phyloP scores from a whole-genome alignment of 2,329 filamentous ascomycete genomes.

The Dothistroma pini region DNA sequence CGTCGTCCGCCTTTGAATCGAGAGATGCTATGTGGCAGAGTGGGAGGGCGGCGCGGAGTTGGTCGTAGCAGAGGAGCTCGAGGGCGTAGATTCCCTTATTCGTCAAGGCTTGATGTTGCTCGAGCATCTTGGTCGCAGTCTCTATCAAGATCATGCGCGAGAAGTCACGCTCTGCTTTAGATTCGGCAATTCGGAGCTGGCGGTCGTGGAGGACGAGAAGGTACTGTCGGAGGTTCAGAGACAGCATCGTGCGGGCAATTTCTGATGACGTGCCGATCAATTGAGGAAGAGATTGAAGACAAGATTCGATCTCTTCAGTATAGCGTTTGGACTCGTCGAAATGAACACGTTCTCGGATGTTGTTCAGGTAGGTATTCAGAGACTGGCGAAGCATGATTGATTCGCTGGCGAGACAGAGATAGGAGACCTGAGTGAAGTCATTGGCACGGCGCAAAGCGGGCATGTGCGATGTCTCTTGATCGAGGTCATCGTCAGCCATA shows the following conservation, averaged over 20 bases:
- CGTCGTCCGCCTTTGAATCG: slow-evolving; percentile 24
- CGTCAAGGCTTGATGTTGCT: slow-evolving; percentile 25
- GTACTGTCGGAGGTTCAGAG: slow-evolving; percentile 33
- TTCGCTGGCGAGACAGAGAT: slow-evolving; percentile 24
- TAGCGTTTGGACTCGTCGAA: slow-evolving; percentile 34
- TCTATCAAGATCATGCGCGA: slow-evolving; percentile 31
- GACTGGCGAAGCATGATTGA: slow-evolving; percentile 27
- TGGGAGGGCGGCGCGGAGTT: slow-evolving; percentile 30
- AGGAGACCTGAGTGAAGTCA: slow-evolving; percentile 31
- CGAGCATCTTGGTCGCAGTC: slow-evolving; percentile 28
- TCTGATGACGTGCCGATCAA: slow-evolving; percentile 19
- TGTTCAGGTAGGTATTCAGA: slow-evolving; percentile 32
- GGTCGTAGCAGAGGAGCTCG: slow-evolving; percentile 29
- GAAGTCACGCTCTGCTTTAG: slow-evolving; percentile 27
- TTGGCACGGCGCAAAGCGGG: slow-evolving; percentile 17
- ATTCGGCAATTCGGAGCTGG: slow-evolving; percentile 27
- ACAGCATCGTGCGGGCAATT: slow-evolving; percentile 25
- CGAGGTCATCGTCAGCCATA: slow-evolving; percentile 49
- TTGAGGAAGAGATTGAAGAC: slow-evolving; percentile 27
- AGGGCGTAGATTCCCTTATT: slow-evolving; percentile 26
- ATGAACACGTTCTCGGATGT: slow-evolving; percentile 28
- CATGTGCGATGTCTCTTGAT: slow-evolving; percentile 22
- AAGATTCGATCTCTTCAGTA: slow-evolving; percentile 33
- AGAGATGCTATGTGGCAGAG: slow-evolving; percentile 28
- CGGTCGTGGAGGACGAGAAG: slow-evolving; percentile 31